Conservation (phyloP, 1,284 basidiomycete species). For the Malassezia dermatis region DNA sequence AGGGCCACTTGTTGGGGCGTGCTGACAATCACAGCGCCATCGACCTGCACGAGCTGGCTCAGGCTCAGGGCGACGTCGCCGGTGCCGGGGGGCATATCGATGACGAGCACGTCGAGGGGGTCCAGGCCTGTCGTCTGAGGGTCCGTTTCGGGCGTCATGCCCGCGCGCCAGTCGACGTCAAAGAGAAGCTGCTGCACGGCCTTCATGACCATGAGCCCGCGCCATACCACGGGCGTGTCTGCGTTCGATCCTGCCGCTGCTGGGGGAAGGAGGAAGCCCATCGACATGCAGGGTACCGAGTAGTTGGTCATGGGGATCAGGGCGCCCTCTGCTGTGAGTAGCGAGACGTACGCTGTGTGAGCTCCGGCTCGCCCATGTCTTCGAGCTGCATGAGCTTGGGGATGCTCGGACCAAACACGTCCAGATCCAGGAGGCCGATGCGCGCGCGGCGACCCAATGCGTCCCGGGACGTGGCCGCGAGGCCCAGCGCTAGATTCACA, state of each 20-base stretch:
- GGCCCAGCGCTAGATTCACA: constrained; percentile 74
- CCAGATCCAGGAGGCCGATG: constrained; percentile 82
- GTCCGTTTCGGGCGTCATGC: constrained; percentile 11
- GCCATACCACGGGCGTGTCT: constrained; percentile 80
- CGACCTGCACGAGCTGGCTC: constrained; percentile 65
- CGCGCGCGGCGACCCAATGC: constrained; percentile 40
- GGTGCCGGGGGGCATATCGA: constrained; percentile 96
- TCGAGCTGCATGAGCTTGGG: constrained; percentile 89
- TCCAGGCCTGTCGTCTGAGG: constrained; percentile 3
- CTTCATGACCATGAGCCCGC: constrained; percentile 97
- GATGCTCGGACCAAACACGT: constrained; percentile 91
- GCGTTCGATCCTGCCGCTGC: constrained; percentile 35
- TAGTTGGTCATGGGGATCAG: constrained; percentile 79
- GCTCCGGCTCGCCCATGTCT: constrained; percentile 64
- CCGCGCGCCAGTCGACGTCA: constrained; percentile 75
- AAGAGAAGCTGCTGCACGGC: constrained; percentile 93
- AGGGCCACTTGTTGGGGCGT: constrained; percentile 93
- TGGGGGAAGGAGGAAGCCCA: constrained; percentile 62
- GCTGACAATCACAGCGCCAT: constrained; percentile 56
- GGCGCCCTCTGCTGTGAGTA: constrained; percentile 50
- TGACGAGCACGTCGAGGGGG: constrained; percentile 67
- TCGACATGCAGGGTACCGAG: constrained; percentile 87
- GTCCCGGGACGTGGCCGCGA: constrained; percentile 42
- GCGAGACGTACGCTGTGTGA: constrained; percentile 52
- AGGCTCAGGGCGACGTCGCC: constrained; percentile 89